Evolutionary conservation across 148 eudicot species (phyloP).

Genomic region (Chenopodium berlandieri): DNA sequence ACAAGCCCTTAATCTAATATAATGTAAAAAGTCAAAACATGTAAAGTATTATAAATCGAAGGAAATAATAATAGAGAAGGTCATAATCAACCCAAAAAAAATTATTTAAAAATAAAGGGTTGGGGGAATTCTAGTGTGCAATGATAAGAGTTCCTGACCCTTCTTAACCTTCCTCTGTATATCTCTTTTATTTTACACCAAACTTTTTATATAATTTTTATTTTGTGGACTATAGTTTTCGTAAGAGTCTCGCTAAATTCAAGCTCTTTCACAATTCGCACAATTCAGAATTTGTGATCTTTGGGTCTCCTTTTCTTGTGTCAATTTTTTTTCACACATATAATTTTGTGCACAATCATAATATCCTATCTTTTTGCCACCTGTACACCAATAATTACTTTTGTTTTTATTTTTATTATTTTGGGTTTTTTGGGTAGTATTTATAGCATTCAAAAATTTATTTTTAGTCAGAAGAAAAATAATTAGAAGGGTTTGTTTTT

Average conservation of each 20-base stretch:
- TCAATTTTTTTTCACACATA: conserved; percentile 12
- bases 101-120: neutral
- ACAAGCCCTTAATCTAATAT: too few species aligned
- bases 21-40: too few species aligned
- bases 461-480: conserved; percentile 3
- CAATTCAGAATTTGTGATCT: conserved; percentile 18
- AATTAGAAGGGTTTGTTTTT: conserved; percentile 8
- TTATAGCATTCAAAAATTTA: neutral
- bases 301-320: neutral
- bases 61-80: neutral
- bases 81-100: conserved; percentile 1
- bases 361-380: conserved; percentile 24
- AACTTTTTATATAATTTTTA: neutral
- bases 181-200: conserved; percentile 24
- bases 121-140: conserved; percentile 6
- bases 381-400: conserved; percentile 29
- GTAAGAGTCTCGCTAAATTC: conserved; percentile 25
- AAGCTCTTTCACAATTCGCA: conserved; percentile 21
- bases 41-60: too few species aligned
- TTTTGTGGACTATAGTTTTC: conserved; percentile 34
- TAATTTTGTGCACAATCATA: conserved; percentile 7
- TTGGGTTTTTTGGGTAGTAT: neutral
- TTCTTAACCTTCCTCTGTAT: conserved; percentile 14
- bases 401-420: neutral
- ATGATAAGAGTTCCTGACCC: conserved; percentile 27